A percentile compares a stretch with the other conserved stretches of the same genome.
Evolutionary conservation across 2,329 filamentous ascomycete species (phyloP).

Genomic region (Fusarium goolgardi): DNA sequence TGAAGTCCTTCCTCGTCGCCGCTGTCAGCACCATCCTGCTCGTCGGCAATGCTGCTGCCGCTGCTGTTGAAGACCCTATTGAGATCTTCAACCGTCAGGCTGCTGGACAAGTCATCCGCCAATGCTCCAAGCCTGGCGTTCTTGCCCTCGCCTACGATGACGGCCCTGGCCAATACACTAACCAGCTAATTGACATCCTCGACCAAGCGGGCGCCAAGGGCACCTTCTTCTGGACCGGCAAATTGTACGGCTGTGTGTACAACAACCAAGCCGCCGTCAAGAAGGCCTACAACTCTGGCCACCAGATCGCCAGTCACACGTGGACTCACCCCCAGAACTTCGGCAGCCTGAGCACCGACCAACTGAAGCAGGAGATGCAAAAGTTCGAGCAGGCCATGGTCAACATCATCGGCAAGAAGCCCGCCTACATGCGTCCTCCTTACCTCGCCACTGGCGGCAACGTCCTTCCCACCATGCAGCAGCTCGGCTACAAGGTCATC

Average conservation of each 20-base stretch:
- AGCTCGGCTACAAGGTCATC: slow-evolving; percentile 68
- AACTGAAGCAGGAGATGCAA: slow-evolving; percentile 61
- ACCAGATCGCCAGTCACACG: slow-evolving; percentile 66
- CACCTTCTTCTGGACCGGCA: slow-evolving; percentile 66
- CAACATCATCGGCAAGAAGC: slow-evolving; percentile 62
- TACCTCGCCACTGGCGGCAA: slow-evolving; percentile 61
- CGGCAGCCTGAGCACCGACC: slow-evolving; percentile 52
- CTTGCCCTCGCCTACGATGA: slow-evolving; percentile 67
- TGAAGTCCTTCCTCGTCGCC: slow-evolving; percentile 25
- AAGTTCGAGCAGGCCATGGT: slow-evolving; percentile 63
- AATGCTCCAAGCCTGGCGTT: slow-evolving; percentile 58
- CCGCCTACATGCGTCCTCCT: slow-evolving; percentile 62
- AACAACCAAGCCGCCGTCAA: slow-evolving; percentile 64
- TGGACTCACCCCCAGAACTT: slow-evolving; percentile 62
- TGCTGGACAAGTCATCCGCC: slow-evolving; percentile 58
- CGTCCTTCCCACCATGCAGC: slow-evolving; percentile 56
- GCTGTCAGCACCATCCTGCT: slow-evolving; percentile 34
- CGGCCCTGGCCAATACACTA: slow-evolving; percentile 63
- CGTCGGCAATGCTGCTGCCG: slow-evolving; percentile 45
- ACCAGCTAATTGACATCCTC: slow-evolving; percentile 62
- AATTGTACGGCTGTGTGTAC: slow-evolving; percentile 63
- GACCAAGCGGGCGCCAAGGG: slow-evolving; percentile 61
- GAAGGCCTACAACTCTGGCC: slow-evolving; percentile 62
- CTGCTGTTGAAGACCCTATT: slow-evolving; percentile 52
- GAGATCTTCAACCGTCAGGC: slow-evolving; percentile 54